A percentile compares a stretch with the other conserved stretches of the same genome.
These are phyloP conservation scores for Ceratocystis alfenasii DNA, from an alignment of 2,329 filamentous ascomycete genomes.

Conservation along the genomic window DNA sequence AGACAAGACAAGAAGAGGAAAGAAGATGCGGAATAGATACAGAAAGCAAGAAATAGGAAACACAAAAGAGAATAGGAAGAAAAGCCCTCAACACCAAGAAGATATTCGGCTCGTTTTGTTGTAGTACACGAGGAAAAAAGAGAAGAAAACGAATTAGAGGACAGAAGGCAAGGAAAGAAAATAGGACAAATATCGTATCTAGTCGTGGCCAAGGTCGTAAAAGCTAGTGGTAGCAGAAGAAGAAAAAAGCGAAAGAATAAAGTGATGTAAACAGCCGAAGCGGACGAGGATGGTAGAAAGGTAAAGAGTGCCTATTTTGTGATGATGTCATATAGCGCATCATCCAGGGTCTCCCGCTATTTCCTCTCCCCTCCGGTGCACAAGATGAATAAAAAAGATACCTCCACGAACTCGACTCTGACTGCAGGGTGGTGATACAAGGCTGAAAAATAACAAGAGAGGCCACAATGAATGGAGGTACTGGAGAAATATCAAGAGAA, in stretches of 20 bases:
- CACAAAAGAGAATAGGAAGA: slow-evolving; percentile 23
- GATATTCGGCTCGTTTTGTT: background rate
- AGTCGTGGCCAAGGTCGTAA: slow-evolving; percentile 12
- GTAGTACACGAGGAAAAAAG: slow-evolving; percentile 11
- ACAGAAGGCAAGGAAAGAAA: background rate
- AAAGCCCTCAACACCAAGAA: slow-evolving; percentile 22
- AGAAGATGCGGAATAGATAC: slow-evolving; percentile 12
- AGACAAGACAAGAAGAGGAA: slow-evolving; percentile 14
- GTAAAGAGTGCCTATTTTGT: background rate
- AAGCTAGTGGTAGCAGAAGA: slow-evolving; percentile 24
- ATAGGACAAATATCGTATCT: slow-evolving; percentile 10
- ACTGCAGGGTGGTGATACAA: slow-evolving; percentile 22
- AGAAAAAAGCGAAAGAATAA: slow-evolving; percentile 14
- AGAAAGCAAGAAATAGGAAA: slow-evolving; percentile 19
- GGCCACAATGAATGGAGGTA: slow-evolving; percentile 10
- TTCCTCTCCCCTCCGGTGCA: background rate
- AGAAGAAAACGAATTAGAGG: slow-evolving; percentile 14
- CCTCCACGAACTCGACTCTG: slow-evolving; percentile 23
- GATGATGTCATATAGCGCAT: background rate
- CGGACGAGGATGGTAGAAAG: background rate
- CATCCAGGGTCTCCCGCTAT: background rate
- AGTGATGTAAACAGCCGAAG: background rate
- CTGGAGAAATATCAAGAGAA: slow-evolving; percentile 21
- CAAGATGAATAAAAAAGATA: slow-evolving; percentile 23
- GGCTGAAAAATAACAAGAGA: slow-evolving; percentile 13